Evolutionary conservation across 768 basidiomycete species (phyloP), one percentile per base, ranked within the genome.

Genomic region (Boletus reticuloceps): DNA sequence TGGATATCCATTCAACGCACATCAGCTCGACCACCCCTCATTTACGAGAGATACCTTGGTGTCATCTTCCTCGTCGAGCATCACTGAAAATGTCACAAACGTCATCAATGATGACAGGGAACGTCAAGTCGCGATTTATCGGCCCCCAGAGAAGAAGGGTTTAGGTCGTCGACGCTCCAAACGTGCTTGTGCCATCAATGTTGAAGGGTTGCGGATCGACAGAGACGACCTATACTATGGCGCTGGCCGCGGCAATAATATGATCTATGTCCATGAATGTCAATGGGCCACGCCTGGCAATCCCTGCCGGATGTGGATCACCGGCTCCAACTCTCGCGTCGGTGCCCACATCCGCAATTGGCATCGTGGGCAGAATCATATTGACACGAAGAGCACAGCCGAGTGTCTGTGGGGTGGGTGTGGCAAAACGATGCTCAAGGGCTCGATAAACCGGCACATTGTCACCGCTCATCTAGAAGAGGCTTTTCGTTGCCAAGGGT

Each of bases 281-380:
- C 51, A 45, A 13, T 59, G 58, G 55, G 42, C 22, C 9, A 17
- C 2, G 38, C 53, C 25, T 25, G 5, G 5, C 25, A 25, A 25
- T 25, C 25, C 25, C 25, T 25, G 55, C 19, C 47, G 47, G 9
- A 53, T 56, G 51, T 56, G 58, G 58, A 49, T 59, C 9, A 31
- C 37, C 4, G 38, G 50, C 19, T 37, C 54, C 50, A 53, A 34
- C 17, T 17, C 47, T 54, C 3, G 29, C 5, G 32, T 59, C 25
- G 46, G 50, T 2, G 38, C 27, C 14, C 58, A 59, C 40, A 34
- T 56, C 17, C 54, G 50, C 5, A 48, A 40, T 20, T 58, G 54
- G 58, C 58, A 58, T 17, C 32, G 7, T 29, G 16, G 4, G 1
- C 14, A 32, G 8, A 38, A 1, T 8, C 34, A n/a, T 7, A 13